Conservation (phyloP, 2,329 filamentous ascomycete genomes). For the Fusarium dlaminii region DNA sequence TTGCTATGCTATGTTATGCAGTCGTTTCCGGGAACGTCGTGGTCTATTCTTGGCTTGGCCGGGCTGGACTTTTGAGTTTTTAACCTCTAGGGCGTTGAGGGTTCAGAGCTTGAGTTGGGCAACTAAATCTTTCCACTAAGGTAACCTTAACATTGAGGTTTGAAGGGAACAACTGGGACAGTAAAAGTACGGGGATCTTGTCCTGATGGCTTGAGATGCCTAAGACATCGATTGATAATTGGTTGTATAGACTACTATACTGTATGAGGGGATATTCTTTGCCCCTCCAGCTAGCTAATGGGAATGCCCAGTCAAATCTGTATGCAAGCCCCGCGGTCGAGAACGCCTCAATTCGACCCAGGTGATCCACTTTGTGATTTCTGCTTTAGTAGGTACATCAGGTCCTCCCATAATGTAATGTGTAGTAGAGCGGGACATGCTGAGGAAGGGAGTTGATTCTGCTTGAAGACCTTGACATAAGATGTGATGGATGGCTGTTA, state of each 20-base stretch:
- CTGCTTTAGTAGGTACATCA: not conserved
- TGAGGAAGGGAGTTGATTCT: not conserved
- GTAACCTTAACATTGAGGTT: not conserved
- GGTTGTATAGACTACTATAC: not conserved
- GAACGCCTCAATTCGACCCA: not conserved
- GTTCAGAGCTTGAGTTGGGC: not conserved
- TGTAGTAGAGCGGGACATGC: not conserved
- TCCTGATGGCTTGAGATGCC: not conserved
- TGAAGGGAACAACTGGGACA: not conserved
- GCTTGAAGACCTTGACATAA: not conserved
- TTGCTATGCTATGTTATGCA: not conserved
- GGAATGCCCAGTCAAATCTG: not conserved
- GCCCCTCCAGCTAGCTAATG: conserved; percentile 9
- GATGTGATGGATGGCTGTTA: not conserved
- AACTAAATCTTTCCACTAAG: not conserved
- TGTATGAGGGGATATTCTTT: not conserved
- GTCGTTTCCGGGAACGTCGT: conserved; percentile 23
- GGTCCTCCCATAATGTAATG: not conserved
- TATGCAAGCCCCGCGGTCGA: conserved; percentile 23
- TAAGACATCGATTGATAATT: not conserved
- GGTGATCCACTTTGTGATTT: not conserved
- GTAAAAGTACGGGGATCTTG: not conserved
- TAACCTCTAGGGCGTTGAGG: not conserved
- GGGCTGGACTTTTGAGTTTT: conserved; percentile 18
- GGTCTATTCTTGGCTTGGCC: conserved; percentile 5